Base-by-base conservation (phyloP, 31 red algal species). In the Endocladia muricata region DNA sequence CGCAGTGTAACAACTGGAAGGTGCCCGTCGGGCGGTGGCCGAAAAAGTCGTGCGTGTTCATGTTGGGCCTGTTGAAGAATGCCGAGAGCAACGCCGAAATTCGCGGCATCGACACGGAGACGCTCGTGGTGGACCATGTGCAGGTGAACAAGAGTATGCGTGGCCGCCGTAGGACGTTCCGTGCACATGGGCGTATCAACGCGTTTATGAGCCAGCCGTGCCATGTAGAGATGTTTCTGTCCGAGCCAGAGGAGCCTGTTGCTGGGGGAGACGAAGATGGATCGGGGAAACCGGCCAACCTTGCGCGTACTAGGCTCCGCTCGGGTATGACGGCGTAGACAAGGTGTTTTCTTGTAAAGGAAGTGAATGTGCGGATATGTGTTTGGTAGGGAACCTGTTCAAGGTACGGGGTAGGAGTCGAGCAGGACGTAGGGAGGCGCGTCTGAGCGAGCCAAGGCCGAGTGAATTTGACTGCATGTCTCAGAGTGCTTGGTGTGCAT, bases 131-230 rank as follows among this genome's bases (percentile, higher is more conserved):
- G 26, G 52, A 68, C 61, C 96, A 98, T 68, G 76, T 98, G 38
- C 96, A 98, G 81, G 96, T 98, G 26, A 98, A 98, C 79, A 82
- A 94, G 71, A 92, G 91, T 51, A 70, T 84, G 64, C 83, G 90
- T 49, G 96, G 96, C 48, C 76, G 96, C 29, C 91, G 96, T 72
- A 54, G 96, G 64, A 98, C 91, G 33, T 98, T 94, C 79, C 77
- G 96, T 23, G 96, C 96, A 0, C 96, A 98, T 70, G 96, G 96
- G n/a, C 57, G 96, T 30, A 92, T 98, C 70, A 98, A 94, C 31
- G 88, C 96, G 34, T 98, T 88, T 60, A 98, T 94, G 92, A 89
- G 79, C 80, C 86, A 94, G 65, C 96, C 96, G 78, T 98, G 96
- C 70, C 96, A 98, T 43, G 89, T 98, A 35, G 96, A 98, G 73